Conservation (phyloP, 768 basidiomycete species). For the Rhodotorula babjevae region DNA sequence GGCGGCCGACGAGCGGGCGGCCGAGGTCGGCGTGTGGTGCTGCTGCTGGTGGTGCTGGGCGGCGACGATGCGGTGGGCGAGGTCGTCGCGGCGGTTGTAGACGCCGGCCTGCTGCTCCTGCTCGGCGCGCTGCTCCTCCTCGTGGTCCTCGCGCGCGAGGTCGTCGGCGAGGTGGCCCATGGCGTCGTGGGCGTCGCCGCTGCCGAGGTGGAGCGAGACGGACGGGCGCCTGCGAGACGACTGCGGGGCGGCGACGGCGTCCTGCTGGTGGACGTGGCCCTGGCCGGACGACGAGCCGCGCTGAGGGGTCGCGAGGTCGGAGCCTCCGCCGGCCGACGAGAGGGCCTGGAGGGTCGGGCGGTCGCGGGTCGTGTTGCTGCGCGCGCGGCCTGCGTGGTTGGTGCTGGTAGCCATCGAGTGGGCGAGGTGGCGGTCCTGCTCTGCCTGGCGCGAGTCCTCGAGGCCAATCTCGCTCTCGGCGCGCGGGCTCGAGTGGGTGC, state of each 20-base stretch:
- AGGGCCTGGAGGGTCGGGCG: not conserved
- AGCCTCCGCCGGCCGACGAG: not conserved
- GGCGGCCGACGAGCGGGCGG: slow-evolving; percentile 26
- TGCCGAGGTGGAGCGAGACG: not conserved
- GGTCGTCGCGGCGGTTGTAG: not conserved
- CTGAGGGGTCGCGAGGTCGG: not conserved
- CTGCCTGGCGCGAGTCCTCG: slow-evolving; percentile 16
- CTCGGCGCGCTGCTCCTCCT: slow-evolving; percentile 19
- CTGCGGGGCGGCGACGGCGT: not conserved
- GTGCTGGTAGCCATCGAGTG: slow-evolving; percentile 23
- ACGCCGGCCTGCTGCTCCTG: not conserved
- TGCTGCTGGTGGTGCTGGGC: no score
- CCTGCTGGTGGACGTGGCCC: not conserved
- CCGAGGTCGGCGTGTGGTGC: not conserved
- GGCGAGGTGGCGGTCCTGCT: slow-evolving; percentile 29
- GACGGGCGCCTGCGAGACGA: slow-evolving; percentile 17
- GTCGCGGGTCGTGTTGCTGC: slow-evolving; percentile 26
- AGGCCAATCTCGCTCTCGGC: slow-evolving; percentile 16
- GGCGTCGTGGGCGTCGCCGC: slow-evolving; percentile 18
- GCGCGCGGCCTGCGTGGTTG: not conserved
- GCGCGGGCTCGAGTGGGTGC: slow-evolving; percentile 15
- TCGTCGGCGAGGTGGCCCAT: slow-evolving; percentile 39
- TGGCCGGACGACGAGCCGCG: not conserved
- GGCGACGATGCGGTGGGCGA: no score
- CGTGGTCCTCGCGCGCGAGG: slow-evolving; percentile 30